Evolutionary conservation across 345 rosid genomes (phyloP).

Genomic region (Syzygium grande): DNA sequence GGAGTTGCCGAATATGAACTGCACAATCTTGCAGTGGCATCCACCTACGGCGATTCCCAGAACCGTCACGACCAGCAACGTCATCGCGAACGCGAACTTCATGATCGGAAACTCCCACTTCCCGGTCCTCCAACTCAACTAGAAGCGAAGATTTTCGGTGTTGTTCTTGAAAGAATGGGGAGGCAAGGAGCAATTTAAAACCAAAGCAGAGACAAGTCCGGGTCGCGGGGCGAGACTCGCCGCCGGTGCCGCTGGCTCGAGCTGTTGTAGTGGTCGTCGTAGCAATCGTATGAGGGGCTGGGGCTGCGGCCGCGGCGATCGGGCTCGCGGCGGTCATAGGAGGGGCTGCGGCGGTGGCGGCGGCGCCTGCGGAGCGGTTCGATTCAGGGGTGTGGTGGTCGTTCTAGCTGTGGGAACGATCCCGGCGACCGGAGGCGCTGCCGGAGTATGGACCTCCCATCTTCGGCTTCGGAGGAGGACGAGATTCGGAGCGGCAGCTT

Average conservation of each 20-base stretch:
- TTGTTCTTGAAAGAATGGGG: too few relatives aligned
- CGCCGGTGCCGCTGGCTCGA: conserved; percentile 1
- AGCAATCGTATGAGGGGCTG: conserved; percentile 6
- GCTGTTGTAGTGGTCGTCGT: background rate
- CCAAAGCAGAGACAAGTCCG: background rate
- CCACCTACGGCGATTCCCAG: conserved; percentile 24
- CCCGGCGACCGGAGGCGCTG: conserved; percentile 6
- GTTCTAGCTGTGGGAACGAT: conserved; percentile 5
- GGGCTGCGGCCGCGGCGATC: conserved; percentile 2
- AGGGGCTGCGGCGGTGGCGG: too few relatives aligned
- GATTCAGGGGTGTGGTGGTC: conserved; percentile 17
- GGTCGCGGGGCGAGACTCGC: conserved; percentile 5
- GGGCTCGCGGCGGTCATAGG: background rate
- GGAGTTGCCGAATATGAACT: conserved; percentile 93
- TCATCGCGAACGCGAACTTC: conserved; percentile 8
- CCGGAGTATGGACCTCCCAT: background rate
- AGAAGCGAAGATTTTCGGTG: too few relatives aligned
- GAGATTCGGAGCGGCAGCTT: background rate
- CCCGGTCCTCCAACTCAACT: background rate
- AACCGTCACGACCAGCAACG: background rate
- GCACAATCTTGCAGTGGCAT: conserved; percentile 60
- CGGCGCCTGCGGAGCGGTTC: conserved; percentile 6
- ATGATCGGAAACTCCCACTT: conserved; percentile 1
- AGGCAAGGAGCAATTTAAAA: too few relatives aligned
- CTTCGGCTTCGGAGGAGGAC: background rate